Percentiles rank a stretch among this genome's conserved stretches.
Evolutionary conservation across 2,329 filamentous ascomycete genomes (phyloP).

Genomic region (Simplicillium aogashimaense): DNA sequence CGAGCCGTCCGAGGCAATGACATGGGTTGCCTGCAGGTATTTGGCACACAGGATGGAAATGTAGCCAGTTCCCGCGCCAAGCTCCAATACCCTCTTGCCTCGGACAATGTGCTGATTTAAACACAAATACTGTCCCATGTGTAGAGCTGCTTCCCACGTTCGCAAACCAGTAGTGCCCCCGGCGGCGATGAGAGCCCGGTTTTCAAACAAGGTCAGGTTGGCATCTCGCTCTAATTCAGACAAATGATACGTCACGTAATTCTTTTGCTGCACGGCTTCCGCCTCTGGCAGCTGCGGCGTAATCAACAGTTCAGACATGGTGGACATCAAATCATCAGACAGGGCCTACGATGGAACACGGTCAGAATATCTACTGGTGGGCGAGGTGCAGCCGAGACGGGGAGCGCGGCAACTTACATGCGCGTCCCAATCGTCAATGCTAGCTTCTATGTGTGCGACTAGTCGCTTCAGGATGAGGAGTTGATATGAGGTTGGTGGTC

Average conservation of each 20-base stretch:
- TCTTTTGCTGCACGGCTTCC: constrained; percentile 58
- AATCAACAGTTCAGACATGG: constrained; percentile 55
- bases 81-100: constrained; percentile 54
- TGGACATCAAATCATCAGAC: constrained; percentile 67
- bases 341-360: constrained; percentile 52
- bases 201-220: constrained; percentile 56
- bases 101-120: constrained; percentile 31
- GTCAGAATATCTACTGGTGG: constrained; percentile 13
- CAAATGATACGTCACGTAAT: constrained; percentile 62
- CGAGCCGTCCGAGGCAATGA: constrained; percentile 66
- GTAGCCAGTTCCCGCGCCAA: constrained; percentile 70
- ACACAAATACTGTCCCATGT: constrained; percentile 60
- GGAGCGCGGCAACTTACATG: constrained; percentile 54
- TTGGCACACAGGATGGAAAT: constrained; percentile 66
- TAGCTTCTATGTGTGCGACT: constrained; percentile 57
- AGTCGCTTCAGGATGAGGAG: constrained; percentile 65
- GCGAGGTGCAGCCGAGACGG: neutral
- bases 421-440: constrained; percentile 73
- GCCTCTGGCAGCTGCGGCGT: constrained; percentile 54
- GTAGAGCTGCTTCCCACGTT: constrained; percentile 74
- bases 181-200: constrained; percentile 57
- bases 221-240: constrained; percentile 16
- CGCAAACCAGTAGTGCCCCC: constrained; percentile 65
- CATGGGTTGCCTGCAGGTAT: constrained; percentile 46
- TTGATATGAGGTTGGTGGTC: constrained; percentile 61